Evolutionary conservation across 2,329 filamentous ascomycete genomes (phyloP), one percentile per base, ranked within the genome.

Genomic region (Diplocarpon mali): DNA sequence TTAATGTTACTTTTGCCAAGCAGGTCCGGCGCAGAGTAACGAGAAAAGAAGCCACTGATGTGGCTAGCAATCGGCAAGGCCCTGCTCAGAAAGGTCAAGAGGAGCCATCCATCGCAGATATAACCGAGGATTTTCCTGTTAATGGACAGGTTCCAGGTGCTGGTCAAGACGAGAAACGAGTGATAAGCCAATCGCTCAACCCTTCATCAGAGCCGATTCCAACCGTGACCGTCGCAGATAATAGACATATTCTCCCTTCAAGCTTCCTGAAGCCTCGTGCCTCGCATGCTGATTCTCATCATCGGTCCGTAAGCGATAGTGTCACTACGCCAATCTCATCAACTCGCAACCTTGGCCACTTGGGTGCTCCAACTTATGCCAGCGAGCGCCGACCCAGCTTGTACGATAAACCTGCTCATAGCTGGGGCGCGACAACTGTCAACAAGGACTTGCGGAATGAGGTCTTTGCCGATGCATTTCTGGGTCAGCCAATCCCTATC

Each of bases 1-100:
- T 98, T 40, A 96, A 95, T 63, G 90, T 95, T 15, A 95, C 88
- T 0, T 95, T 94, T 62, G 86, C 88, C 40, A 95, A 93, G 62
- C 80, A 80, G 46, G 71, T 77, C 2, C 85, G 87, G 44, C 79
- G 76, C 39, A 78, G 71, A 57, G 77, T 75, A 29, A 69, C 66
- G 1, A 64, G 68, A 42, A 76, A 67, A 51, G 72, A 67, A 47
- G 75, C 76, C 6, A 70, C 72, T 10, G 57, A 56, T 11, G 57
- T 49, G 17, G 30, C 35, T 32, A 35, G 35, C n/a, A 51, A 54
- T 15, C 38, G 40, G 17, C 47, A 53, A 31, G 41, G 40, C 10
- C 34, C 47, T 17, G 31, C 49, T 35, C 59, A 62, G 31, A 60
- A 61, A 37, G 48, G 36, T 5, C 32, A 40, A n/a, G 44, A 60